Conservation (phyloP, 169 alveolate genomes). For the Eimeria maxima region DNA sequence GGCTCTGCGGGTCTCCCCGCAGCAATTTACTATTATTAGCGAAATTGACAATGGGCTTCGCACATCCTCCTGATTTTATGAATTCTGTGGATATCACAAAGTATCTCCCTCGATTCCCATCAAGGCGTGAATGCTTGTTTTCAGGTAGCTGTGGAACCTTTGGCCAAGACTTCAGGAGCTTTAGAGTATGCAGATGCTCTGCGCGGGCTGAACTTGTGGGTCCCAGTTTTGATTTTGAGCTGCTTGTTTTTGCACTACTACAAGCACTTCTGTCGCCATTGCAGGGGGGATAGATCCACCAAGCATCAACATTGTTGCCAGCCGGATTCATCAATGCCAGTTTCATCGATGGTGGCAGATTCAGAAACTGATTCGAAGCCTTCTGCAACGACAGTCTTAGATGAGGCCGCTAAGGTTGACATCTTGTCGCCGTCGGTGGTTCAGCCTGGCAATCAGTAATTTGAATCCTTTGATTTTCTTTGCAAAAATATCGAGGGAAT, state of each 20-base stretch:
- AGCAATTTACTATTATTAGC: background rate
- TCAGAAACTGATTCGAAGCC: background rate
- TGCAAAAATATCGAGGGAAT: background rate
- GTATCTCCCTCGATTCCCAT: background rate
- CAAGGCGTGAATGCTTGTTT: background rate
- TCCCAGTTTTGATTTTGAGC: background rate
- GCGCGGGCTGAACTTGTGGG: conserved; percentile 7
- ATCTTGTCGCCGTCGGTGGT: background rate
- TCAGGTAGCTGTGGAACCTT: background rate
- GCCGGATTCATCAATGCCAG: background rate
- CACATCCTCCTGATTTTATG: background rate
- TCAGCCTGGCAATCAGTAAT: background rate
- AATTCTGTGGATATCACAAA: background rate
- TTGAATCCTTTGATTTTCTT: background rate
- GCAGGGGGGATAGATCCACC: background rate
- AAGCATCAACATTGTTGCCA: background rate
- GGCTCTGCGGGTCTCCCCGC: background rate
- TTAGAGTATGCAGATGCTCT: conserved; percentile 4
- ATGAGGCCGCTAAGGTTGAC: background rate
- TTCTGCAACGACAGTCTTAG: background rate
- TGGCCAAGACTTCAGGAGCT: background rate
- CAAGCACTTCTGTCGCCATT: background rate
- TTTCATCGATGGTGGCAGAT: background rate
- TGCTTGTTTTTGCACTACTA: conserved; percentile 26
- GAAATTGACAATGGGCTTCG: background rate